Percentiles rank a stretch among this genome's conserved stretches.
phyloP scores from a whole-genome alignment of 108 stramenopile species.

The Skeletonema costatum region DNA sequence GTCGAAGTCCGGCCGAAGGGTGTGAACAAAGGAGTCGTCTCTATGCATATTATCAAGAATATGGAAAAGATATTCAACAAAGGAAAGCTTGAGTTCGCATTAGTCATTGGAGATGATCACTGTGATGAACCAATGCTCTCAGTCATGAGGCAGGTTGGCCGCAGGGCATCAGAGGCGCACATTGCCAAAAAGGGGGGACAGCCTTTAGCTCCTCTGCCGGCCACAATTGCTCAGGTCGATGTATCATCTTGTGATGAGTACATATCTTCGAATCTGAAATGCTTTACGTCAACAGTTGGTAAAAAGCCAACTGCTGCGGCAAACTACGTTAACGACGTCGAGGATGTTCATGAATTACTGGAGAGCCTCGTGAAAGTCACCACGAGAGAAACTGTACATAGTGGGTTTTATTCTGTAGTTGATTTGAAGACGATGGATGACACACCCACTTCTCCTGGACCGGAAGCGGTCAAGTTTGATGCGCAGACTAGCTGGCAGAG shows the following conservation, averaged over 20 bases:
- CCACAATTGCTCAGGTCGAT: slow-evolving; percentile 75
- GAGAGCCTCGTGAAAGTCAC: slow-evolving; percentile 79
- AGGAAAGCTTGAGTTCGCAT: slow-evolving; percentile 79
- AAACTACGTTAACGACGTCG: slow-evolving; percentile 92
- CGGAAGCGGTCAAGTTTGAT: slow-evolving; percentile 27
- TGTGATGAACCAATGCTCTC: slow-evolving; percentile 97
- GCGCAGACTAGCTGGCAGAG: slow-evolving; percentile 24
- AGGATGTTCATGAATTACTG: slow-evolving; percentile 91
- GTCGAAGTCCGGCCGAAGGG: slow-evolving; percentile 89
- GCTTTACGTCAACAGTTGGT: slow-evolving; percentile 94
- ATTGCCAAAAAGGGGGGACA: slow-evolving; percentile 53
- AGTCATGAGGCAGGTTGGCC: slow-evolving; percentile 85
- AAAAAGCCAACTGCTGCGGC: slow-evolving; percentile 97
- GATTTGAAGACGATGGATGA: slow-evolving; percentile 58
- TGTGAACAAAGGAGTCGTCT: slow-evolving; percentile 89
- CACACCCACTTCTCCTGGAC: slow-evolving; percentile 17
- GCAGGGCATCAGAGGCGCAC: slow-evolving; percentile 50
- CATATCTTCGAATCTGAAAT: slow-evolving; percentile 65
- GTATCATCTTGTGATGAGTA: slow-evolving; percentile 74
- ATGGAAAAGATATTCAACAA: slow-evolving; percentile 52
- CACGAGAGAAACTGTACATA: slow-evolving; percentile 63
- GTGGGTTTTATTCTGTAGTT: slow-evolving; percentile 66
- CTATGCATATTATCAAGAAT: slow-evolving; percentile 79
- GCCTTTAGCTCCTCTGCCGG: slow-evolving; percentile 69
- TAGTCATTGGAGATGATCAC: slow-evolving; percentile 91